Conservation (phyloP, 331 rosid species). For the Dryas integrifolia region DNA sequence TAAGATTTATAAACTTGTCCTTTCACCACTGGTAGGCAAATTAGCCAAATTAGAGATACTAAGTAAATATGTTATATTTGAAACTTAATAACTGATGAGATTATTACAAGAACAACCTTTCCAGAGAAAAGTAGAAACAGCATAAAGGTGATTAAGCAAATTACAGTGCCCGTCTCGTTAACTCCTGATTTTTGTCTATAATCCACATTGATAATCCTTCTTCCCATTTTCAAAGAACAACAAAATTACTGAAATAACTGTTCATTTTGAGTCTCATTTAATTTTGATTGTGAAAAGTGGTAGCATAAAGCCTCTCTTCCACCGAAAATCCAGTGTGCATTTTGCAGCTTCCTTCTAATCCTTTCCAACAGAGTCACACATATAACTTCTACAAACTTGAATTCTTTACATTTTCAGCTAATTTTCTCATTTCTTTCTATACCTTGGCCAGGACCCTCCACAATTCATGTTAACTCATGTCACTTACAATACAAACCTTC, state of each 20-base stretch:
- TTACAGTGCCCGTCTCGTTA: neutral
- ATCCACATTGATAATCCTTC: neutral
- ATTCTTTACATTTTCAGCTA: neutral
- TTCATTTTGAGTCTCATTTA: neutral
- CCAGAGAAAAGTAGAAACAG: neutral
- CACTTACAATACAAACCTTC: neutral
- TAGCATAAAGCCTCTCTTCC: neutral
- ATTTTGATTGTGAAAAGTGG: neutral
- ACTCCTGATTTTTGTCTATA: neutral
- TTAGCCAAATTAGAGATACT: neutral
- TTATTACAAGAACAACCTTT: neutral
- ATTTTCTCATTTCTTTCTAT: neutral
- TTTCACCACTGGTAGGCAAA: neutral
- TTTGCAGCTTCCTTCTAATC: neutral
- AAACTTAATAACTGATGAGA: neutral
- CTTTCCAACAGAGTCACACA: neutral
- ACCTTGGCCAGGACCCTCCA: too few species aligned
- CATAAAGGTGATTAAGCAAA: neutral
- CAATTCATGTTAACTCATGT: neutral
- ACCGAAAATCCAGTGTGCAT: neutral
- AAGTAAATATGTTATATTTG: neutral
- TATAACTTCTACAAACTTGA: neutral
- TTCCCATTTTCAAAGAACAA: neutral
- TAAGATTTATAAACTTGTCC: neutral
- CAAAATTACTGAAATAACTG: neutral